Evolutionary conservation across 2,329 filamentous ascomycete species (phyloP).

Genomic region (Ilyonectria mors-panacis): DNA sequence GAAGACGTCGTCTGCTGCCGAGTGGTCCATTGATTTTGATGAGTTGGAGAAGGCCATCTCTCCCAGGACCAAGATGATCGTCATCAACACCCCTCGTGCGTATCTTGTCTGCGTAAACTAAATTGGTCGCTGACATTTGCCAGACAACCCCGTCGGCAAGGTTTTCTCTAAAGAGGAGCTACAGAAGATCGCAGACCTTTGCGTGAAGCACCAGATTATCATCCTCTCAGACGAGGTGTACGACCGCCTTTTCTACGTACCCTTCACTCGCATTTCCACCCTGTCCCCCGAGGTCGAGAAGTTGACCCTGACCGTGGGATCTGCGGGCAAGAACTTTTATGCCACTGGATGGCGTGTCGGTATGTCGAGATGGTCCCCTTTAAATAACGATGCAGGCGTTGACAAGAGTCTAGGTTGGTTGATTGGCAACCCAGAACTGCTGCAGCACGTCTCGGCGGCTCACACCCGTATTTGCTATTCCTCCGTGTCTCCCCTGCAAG

Average conservation of each 20-base stretch:
- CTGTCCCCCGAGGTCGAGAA: conserved; percentile 90
- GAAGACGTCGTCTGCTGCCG: conserved; percentile 85
- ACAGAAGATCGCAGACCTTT: conserved; percentile 86
- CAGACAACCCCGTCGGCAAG: conserved; percentile 96
- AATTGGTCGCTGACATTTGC: conserved; percentile 23
- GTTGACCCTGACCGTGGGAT: conserved; percentile 93
- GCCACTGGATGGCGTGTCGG: conserved; percentile 95
- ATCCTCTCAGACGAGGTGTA: conserved; percentile 96
- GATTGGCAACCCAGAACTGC: conserved; percentile 88
- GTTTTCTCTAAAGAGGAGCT: conserved; percentile 91
- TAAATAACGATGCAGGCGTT: neutral
- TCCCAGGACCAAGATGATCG: conserved; percentile 94
- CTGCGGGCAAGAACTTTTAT: conserved; percentile 98
- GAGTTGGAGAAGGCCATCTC: conserved; percentile 88
- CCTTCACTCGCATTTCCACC: conserved; percentile 93
- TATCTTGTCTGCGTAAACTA: neutral
- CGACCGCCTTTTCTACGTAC: conserved; percentile 94
- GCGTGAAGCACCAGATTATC: conserved; percentile 93
- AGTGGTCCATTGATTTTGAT: conserved; percentile 90
- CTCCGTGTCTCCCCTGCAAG: conserved; percentile 92
- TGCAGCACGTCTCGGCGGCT: conserved; percentile 91
- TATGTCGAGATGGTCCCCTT: conserved; percentile 45
- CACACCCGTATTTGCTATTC: conserved; percentile 98
- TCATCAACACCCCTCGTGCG: conserved; percentile 81
- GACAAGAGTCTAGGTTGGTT: conserved; percentile 76